These are phyloP conservation scores for Lyophyllum shimeji DNA, from an alignment of 768 basidiomycete genomes.

Conservation along the genomic window DNA sequence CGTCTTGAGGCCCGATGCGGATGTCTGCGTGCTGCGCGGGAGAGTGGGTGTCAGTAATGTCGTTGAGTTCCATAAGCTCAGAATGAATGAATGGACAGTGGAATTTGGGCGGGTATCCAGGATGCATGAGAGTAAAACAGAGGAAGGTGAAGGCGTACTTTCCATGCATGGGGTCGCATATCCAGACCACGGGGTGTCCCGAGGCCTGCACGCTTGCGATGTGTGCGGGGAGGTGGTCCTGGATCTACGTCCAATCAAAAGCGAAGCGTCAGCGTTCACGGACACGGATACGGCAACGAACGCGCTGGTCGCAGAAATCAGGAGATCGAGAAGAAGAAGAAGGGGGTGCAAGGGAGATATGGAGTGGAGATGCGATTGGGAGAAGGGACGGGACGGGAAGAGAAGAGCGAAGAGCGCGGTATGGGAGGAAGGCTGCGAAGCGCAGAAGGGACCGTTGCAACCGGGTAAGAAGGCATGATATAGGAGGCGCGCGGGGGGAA, in stretches of 20 bases:
- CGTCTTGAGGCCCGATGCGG: conserved; percentile 82
- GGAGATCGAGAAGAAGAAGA: no score
- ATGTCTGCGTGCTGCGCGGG: conserved; percentile 71
- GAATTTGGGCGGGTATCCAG: no score
- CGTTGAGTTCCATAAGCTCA: neutral
- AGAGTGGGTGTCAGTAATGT: no score
- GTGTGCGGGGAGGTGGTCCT: conserved; percentile 71
- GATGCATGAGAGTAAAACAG: no score
- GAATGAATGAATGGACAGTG: no score
- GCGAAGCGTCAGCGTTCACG: neutral
- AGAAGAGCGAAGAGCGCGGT: no score
- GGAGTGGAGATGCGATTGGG: neutral
- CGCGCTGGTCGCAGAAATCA: no score
- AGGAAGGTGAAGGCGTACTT: conserved; percentile 58
- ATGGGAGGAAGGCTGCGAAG: neutral
- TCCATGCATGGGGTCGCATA: conserved; percentile 99
- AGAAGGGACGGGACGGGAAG: neutral
- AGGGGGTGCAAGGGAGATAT: neutral
- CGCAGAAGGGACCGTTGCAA: conserved; percentile 1
- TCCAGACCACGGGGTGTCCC: conserved; percentile 88
- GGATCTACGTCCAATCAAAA: conserved; percentile 62
- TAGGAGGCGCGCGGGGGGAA: neutral
- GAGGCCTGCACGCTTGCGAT: conserved; percentile 79
- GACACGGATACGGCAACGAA: no score
- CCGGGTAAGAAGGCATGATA: neutral